Evolutionary conservation across 169 alveolate genomes (phyloP).

Genomic region (Plasmodium chabaudi): DNA sequence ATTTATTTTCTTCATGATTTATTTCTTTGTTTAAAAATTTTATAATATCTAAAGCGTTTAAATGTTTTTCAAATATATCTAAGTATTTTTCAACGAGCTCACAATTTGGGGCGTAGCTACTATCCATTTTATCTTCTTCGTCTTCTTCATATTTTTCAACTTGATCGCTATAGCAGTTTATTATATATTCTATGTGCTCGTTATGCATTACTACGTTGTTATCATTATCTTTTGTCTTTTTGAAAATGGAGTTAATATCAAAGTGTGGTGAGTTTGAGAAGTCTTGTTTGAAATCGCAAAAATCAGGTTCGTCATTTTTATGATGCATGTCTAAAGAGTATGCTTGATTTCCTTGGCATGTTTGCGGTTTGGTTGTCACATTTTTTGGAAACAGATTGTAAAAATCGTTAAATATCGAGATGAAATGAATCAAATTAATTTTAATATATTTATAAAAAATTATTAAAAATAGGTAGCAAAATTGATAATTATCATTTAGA

Average conservation of each 20-base stretch:
- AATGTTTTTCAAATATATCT: constrained; percentile 59
- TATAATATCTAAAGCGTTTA: constrained; percentile 47
- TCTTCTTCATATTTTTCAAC: background rate
- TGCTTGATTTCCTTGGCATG: background rate
- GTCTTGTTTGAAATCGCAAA: no score
- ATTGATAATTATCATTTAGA: constrained; percentile 47
- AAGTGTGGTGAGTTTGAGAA: background rate
- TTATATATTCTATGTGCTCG: constrained; percentile 34
- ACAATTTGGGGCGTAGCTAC: background rate
- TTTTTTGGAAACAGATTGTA: constrained; percentile 46
- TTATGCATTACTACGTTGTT: constrained; percentile 9
- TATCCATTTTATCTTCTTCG: background rate
- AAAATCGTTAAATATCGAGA: constrained; percentile 58
- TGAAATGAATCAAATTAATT: constrained; percentile 49
- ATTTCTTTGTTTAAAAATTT: constrained; percentile 38
- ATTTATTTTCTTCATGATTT: background rate
- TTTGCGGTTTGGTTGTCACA: background rate
- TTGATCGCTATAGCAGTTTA: background rate
- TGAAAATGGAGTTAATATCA: constrained; percentile 15
- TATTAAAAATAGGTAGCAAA: constrained; percentile 34
- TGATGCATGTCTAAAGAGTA: background rate
- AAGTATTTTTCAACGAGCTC: constrained; percentile 15
- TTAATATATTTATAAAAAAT: constrained; percentile 56
- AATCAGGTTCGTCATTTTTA: no score
- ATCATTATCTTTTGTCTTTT: background rate